Conservation (phyloP, 768 basidiomycete genomes). For the Tulasnella sp. region DNA sequence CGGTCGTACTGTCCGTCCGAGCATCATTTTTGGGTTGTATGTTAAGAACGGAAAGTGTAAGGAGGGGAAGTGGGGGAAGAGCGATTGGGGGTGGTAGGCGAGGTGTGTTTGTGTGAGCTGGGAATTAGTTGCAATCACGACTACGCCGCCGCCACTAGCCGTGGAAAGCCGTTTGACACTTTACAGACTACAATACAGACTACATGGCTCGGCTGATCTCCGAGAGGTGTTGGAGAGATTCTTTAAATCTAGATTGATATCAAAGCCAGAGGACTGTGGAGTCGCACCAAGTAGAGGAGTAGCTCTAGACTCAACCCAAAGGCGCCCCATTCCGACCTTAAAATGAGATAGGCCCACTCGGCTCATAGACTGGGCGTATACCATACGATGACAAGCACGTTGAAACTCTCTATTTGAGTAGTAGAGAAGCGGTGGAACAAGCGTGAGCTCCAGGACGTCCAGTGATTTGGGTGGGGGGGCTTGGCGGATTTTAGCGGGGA, state of each 20-base stretch:
- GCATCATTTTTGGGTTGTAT: slow-evolving; percentile 28
- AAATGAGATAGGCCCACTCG: not conserved
- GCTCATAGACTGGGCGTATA: not conserved
- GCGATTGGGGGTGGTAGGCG: not conserved
- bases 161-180: not conserved
- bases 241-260: no score
- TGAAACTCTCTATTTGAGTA: no score
- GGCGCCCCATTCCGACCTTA: not conserved
- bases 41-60: not conserved
- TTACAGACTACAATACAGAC: not conserved
- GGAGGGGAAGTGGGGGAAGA: not conserved
- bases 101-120: not conserved
- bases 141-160: not conserved
- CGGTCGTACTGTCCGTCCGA: slow-evolving; percentile 39
- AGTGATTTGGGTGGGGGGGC: no score
- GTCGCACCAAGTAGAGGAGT: no score
- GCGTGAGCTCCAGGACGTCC: no score
- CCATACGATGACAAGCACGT: no score
- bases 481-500: no score
- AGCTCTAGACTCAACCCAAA: no score
- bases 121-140: not conserved
- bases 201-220: not conserved
- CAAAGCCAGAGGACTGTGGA: no score
- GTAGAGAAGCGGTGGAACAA: no score
- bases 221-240: not conserved